phyloP scores from a whole-genome alignment of 78 protist genomes.

The Isochrysis galbana region DNA sequence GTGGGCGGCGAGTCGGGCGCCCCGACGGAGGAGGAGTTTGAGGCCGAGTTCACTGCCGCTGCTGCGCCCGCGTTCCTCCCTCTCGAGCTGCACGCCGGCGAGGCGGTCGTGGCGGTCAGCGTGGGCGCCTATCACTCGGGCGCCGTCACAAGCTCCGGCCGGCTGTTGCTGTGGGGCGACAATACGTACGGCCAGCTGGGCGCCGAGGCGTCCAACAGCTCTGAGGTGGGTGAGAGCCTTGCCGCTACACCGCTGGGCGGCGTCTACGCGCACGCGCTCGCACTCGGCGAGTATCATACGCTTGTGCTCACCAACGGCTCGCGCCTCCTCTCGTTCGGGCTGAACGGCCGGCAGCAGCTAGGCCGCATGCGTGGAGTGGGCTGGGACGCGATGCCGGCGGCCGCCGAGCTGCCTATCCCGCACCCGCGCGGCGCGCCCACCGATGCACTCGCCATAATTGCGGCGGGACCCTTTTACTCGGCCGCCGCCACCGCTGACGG shows the following conservation, averaged over 20 bases:
- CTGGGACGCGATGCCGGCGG: background rate
- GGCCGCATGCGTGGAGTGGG: background rate
- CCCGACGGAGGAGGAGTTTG: background rate
- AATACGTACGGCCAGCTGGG: background rate
- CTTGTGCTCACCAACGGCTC: background rate
- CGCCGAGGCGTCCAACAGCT: background rate
- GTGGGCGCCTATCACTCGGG: background rate
- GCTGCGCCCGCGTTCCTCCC: background rate
- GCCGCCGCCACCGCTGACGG: background rate
- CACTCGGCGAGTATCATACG: background rate
- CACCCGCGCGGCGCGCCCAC: too few species aligned
- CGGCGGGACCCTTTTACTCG: background rate
- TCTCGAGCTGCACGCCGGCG: background rate
- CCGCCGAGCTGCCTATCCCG: background rate
- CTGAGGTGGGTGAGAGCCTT: background rate
- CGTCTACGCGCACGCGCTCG: background rate
- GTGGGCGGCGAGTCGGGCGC: background rate
- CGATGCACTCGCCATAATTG: background rate
- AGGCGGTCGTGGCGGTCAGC: background rate
- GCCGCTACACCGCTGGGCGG: background rate
- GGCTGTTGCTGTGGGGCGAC: conserved; percentile 13
- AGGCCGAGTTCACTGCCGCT: background rate
- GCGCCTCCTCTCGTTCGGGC: background rate
- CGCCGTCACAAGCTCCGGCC: background rate
- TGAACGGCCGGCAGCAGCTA: background rate